A percentile compares a stretch with the other conserved stretches of the same genome.
Evolutionary conservation across 768 basidiomycete species (phyloP).

Genomic region (Trametes coccinea): DNA sequence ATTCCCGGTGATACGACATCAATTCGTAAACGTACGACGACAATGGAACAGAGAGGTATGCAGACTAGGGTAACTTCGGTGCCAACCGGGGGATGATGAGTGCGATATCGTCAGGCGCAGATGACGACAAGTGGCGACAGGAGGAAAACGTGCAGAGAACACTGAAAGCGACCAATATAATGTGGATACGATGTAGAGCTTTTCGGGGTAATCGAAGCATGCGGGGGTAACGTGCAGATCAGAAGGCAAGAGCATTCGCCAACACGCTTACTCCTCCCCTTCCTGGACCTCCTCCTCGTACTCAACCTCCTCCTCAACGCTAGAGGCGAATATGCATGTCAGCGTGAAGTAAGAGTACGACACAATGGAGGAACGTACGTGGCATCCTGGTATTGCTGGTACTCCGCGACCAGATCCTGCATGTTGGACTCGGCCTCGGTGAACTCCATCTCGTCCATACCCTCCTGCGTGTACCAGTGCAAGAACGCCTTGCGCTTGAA

Average conservation of each 20-base stretch:
- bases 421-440: slow-evolving; percentile 99
- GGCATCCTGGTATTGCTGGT: slow-evolving; percentile 95
- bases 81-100: slow-evolving; percentile 20
- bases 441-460: slow-evolving; percentile 99
- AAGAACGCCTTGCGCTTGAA: slow-evolving; percentile 98
- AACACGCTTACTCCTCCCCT: slow-evolving; percentile 48
- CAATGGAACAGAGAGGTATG: slow-evolving; percentile 28
- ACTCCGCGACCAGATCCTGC: slow-evolving; percentile 98
- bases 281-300: slow-evolving; percentile 76
- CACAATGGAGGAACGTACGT: slow-evolving; percentile 57
- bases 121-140: slow-evolving; percentile 8
- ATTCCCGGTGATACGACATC: slow-evolving; percentile 20
- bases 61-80: slow-evolving; percentile 33
- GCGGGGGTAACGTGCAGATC: slow-evolving; percentile 4
- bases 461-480: slow-evolving; percentile 99
- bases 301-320: slow-evolving; percentile 85
- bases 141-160: slow-evolving; percentile 24
- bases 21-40: slow-evolving; percentile 24
- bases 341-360: not conserved
- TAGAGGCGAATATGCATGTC: slow-evolving; percentile 32
- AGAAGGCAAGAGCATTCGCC: slow-evolving; percentile 3
- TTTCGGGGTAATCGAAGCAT: slow-evolving; percentile 27
- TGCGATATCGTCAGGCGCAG: slow-evolving; percentile 15
- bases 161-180: slow-evolving; percentile 36
- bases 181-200: slow-evolving; percentile 33